Evolutionary conservation across 176 grass and related monocot genomes (phyloP), one percentile per base, ranked within the genome.

Genomic region (Carex kokanica): DNA sequence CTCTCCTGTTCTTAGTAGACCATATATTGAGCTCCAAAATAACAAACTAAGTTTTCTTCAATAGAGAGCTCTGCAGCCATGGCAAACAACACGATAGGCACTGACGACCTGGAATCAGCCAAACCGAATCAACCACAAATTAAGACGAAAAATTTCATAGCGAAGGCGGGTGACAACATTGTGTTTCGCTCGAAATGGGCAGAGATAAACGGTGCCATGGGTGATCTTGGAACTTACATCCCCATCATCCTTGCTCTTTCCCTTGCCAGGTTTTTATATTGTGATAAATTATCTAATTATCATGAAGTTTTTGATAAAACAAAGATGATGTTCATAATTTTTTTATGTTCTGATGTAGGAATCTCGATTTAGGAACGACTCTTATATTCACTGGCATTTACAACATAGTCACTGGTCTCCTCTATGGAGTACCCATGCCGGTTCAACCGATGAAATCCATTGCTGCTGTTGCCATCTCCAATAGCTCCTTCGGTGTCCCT

Each of bases 381-480:
- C 88, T 90, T 79, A 69, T 90, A 36, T 90, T 87, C 75, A 90
- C 88, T 71, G 89, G 85, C 43, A 47, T 84, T 73, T 90, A 90
- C 81, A 90, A 90, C 85, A 63, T 61, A 47, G 41, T 90, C 68
- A 90, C 89, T n/a, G 89, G 89, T 43, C 64, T 58, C 74, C 32
- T 90, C 78, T 90, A 87, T 41, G 85, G 89, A 61, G 89, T 90
- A 24, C 89, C 85, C 24, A 85, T 90, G 89, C 87, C 74, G 5
- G 89, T 88, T 31, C 85, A 81, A 59, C 85, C 52, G 2, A 89
- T 85, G 84, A 85, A 89, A 69, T 60, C 47, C 78, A 89, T 90
- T 80, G 86, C 84, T 61, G 92, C 89, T 63, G 80, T 84, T 17
- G 81, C 61, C 52, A 84, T 80, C 85, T 84, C 84, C 62, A 84